phyloP scores from a whole-genome alignment of 2,329 filamentous ascomycete genomes.

The Fusarium nisikadoi region DNA sequence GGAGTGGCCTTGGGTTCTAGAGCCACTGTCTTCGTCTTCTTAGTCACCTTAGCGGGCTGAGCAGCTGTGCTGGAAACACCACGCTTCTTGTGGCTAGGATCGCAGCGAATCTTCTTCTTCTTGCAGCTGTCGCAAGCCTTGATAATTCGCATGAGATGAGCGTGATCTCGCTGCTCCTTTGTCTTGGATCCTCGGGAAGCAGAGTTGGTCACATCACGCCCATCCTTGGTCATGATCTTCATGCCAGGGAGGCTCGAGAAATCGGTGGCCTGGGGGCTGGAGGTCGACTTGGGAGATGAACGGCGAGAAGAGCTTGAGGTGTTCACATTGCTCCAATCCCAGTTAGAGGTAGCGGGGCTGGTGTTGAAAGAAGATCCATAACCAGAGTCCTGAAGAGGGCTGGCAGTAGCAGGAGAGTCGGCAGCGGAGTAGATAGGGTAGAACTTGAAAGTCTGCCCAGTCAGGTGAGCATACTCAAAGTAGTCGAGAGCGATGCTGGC shows the following conservation, averaged over 20 bases:
- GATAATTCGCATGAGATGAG: constrained; percentile 73
- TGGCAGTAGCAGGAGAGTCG: constrained; percentile 58
- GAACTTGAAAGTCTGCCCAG: constrained; percentile 70
- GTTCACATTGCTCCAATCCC: constrained; percentile 57
- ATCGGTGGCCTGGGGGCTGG: constrained; percentile 52
- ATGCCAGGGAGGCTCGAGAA: constrained; percentile 69
- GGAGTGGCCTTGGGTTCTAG: constrained; percentile 27
- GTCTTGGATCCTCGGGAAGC: constrained; percentile 72
- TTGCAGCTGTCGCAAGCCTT: constrained; percentile 73
- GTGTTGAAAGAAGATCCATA: constrained; percentile 59
- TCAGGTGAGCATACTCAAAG: constrained; percentile 62
- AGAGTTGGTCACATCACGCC: constrained; percentile 70
- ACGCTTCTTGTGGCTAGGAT: constrained; percentile 67
- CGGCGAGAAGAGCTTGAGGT: constrained; percentile 47
- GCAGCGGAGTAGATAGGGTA: constrained; percentile 60
- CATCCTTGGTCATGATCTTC: constrained; percentile 74
- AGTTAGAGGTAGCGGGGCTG: constrained; percentile 61
- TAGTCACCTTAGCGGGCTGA: constrained; percentile 52
- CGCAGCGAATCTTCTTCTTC: constrained; percentile 72
- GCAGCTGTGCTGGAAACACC: constrained; percentile 47
- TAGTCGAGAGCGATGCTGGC: constrained; percentile 69
- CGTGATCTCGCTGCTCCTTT: constrained; percentile 74
- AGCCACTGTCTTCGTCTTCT: constrained; percentile 52
- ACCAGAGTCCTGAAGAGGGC: constrained; percentile 56
- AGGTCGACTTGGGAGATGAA: constrained; percentile 43